Conservation (phyloP, 164 flowering plant species). For the Umbellularia californica region DNA sequence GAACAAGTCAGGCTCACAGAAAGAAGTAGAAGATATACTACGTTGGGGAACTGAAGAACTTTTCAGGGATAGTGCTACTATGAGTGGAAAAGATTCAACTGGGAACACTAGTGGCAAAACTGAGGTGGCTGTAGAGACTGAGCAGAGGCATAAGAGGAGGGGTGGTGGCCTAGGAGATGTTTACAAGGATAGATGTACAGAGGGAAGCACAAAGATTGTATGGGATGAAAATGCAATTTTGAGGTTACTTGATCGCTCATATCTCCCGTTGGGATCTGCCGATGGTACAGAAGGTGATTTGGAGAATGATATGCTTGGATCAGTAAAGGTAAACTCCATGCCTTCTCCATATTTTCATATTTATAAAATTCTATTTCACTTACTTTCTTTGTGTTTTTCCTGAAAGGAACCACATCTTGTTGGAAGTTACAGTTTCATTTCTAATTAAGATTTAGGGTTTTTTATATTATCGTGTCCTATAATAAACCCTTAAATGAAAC, state of each 20-base stretch:
- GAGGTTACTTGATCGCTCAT: constrained; percentile 87
- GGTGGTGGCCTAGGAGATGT: constrained; percentile 94
- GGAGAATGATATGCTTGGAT: constrained; percentile 97
- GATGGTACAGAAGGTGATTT: constrained; percentile 67
- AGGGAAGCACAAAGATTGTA: constrained; percentile 55
- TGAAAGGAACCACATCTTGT: background rate
- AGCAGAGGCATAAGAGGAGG: constrained; percentile 58
- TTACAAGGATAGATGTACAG: constrained; percentile 65
- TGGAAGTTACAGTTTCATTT: too few relatives aligned
- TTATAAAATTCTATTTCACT: background rate
- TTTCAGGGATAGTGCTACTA: constrained; percentile 55
- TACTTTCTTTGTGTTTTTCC: background rate
- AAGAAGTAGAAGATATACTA: constrained; percentile 94
- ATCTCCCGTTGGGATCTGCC: constrained; percentile 49
- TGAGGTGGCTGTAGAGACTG: constrained; percentile 48
- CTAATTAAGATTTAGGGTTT: background rate
- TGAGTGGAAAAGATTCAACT: constrained; percentile 41
- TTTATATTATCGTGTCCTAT: too few relatives aligned
- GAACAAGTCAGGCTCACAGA: constrained; percentile 90
- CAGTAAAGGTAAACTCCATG: constrained; percentile 66
- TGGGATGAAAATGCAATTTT: constrained; percentile 95
- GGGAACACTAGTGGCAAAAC: constrained; percentile 43
- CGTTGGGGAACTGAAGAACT: constrained; percentile 99
- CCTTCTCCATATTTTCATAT: background rate
- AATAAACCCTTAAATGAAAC: too few relatives aligned